These are phyloP conservation scores for Aurinia saxatilis DNA, from an alignment of 345 rosid species.

Conservation along the genomic window DNA sequence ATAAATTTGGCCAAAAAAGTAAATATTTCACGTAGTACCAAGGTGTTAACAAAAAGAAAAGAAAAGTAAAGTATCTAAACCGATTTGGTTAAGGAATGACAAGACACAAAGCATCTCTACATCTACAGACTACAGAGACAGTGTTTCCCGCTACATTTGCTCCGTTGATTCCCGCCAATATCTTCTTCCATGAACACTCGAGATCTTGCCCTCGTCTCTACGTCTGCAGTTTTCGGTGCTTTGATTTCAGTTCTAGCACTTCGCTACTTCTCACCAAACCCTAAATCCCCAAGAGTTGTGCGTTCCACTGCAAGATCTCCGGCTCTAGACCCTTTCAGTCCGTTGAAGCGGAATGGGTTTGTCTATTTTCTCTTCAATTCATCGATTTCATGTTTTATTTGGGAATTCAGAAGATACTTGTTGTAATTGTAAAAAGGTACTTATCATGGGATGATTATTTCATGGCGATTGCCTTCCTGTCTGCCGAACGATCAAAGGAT, in stretches of 20 bases:
- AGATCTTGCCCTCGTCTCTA: conserved; percentile 49
- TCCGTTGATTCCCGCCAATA: conserved; percentile 13
- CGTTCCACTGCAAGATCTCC: conserved; percentile 29
- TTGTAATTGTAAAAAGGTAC: too few species aligned
- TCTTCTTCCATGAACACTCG: conserved; percentile 50
- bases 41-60: too few species aligned
- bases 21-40: too few species aligned
- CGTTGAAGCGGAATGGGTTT: conserved; percentile 73
- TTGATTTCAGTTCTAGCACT: conserved; percentile 51
- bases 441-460: conserved; percentile 96
- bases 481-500: conserved; percentile 87
- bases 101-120: too few species aligned
- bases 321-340: conserved; percentile 53
- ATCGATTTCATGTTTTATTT: neutral
- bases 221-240: conserved; percentile 63
- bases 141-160: conserved; percentile 31
- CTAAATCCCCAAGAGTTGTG: conserved; percentile 24
- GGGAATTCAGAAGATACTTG: too few species aligned
- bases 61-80: neutral
- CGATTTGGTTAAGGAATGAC: neutral
- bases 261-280: conserved; percentile 43
- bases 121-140: too few species aligned
- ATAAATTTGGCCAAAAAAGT: too few species aligned
- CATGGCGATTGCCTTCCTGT: conserved; percentile 80
- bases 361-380: conserved; percentile 3